Evolutionary conservation across 2,329 filamentous ascomycete genomes (phyloP), one percentile per base, ranked within the genome.

Genomic region (Intubia oerlemansii): DNA sequence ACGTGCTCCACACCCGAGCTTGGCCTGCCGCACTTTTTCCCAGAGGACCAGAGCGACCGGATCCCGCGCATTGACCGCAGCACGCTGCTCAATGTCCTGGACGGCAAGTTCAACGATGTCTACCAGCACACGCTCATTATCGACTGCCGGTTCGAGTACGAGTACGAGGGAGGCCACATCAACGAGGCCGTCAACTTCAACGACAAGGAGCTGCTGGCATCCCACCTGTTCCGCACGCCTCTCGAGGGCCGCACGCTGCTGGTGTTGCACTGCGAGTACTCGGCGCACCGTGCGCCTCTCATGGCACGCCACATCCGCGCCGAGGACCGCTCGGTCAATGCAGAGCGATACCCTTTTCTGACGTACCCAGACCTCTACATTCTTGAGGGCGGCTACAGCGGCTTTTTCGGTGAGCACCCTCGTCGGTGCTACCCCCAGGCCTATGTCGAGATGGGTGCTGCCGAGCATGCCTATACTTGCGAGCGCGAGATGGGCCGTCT

Each of bases 311-410:
- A 82, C 49, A 70, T 98, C 36, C 84, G 88, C 39, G 74, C 81
- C 35, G 72, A 80, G 46, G 88, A 98, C 51, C 80, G 88, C 34
- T 69, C 71, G 21, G 61, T 71, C 44, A 98, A 98, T 50, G 69
- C 71, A 30, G 80, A 88, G 48, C 64, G 66, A 39, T 98, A 95
- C 45, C 88, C 88, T 12, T 66, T 62, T 34, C 67, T 98, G 35
- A 82, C 75, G n/a, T 98, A 91, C 44, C 88, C 88, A 3, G 88
- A 98, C 49, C 72, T 95, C 38, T 98, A 98, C 51, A 92, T 98
- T 42, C 61, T 98, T 23, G 82, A 95, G 39, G 88, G 88, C 35
- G 88, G 88, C 24, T 98, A 98, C 56, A 92, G 82, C 49, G 71
- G 71, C 17, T 98, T 98, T 59, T 98, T 85, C 49, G 57, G 66